These are phyloP conservation scores for Nyssa sinensis DNA, from an alignment of 148 eudicot genomes.

Conservation along the genomic window DNA sequence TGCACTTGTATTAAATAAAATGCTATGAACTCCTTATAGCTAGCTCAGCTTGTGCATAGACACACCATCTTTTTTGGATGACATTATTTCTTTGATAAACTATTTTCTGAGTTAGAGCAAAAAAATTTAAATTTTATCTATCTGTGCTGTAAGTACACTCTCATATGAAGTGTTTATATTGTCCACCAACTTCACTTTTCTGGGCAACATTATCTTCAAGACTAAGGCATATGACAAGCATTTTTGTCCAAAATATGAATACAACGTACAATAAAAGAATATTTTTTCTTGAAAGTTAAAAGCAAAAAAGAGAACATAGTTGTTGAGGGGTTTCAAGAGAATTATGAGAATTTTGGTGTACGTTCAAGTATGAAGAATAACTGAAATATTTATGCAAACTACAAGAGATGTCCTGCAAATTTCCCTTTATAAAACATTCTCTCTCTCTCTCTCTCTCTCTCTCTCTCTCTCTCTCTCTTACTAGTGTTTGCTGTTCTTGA, in stretches of 20 bases:
- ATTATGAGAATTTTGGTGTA: not conserved
- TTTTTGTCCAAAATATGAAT: too few species aligned
- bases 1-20: not conserved
- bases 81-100: conserved; percentile 4
- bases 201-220: too few species aligned
- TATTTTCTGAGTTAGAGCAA: too few species aligned
- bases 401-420: not conserved
- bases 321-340: not conserved
- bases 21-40: too few species aligned
- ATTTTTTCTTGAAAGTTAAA: not conserved
- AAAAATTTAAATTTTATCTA: not conserved
- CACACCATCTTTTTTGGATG: not conserved
- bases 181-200: not conserved
- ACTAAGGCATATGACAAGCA: not conserved
- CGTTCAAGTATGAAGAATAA: not conserved
- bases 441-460: not conserved
- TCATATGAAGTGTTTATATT: not conserved
- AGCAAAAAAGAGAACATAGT: not conserved
- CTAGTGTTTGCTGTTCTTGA: not conserved
- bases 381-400: not conserved
- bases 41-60: not conserved
- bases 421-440: not conserved
- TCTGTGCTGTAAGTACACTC: too few species aligned
- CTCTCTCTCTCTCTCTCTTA: too few species aligned
- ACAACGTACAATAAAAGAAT: too few species aligned